phyloP scores from a whole-genome alignment of 2,329 filamentous ascomycete species.

The Trichoderma koningii region DNA sequence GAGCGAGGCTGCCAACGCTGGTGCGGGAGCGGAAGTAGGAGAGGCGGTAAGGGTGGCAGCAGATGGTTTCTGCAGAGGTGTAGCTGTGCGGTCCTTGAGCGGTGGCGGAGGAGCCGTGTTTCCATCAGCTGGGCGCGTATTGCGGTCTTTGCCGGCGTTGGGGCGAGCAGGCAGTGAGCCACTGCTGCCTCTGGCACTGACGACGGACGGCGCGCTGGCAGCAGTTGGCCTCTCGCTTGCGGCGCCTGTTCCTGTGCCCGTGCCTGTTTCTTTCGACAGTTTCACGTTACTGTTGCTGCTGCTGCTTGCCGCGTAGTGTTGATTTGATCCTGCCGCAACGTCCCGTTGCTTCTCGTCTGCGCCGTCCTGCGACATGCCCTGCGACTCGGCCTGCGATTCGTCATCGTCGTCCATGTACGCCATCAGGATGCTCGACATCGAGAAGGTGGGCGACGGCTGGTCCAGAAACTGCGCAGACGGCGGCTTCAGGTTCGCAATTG shows the following conservation, averaged over 20 bases:
- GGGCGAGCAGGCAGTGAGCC: constrained; percentile 25
- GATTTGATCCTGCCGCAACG: neutral
- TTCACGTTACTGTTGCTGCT: no score
- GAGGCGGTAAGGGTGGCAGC: no score
- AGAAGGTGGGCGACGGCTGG: constrained; percentile 48
- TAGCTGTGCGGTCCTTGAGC: constrained; percentile 29
- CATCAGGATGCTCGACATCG: constrained; percentile 57
- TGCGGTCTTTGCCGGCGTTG: constrained; percentile 10
- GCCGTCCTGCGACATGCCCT: constrained; percentile 33
- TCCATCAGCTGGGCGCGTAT: constrained; percentile 16
- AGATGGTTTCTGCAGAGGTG: neutral
- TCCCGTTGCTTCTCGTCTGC: neutral
- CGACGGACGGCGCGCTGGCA: neutral
- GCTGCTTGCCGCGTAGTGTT: no score
- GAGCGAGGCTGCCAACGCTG: neutral
- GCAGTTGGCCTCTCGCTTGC: constrained; percentile 6
- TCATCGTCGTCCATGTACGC: constrained; percentile 55
- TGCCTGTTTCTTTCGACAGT: no score
- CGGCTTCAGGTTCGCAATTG: constrained; percentile 33
- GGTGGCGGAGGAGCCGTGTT: constrained; percentile 20
- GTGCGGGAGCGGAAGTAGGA: neutral
- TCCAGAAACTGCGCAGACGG: constrained; percentile 34
- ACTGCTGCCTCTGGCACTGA: constrained; percentile 17
- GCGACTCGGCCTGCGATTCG: constrained; percentile 38
- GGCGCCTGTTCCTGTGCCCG: neutral